A percentile compares a stretch with the other conserved stretches of the same genome.
Conservation (phyloP, 495 filamentous ascomycete species). For the Lepraria neglecta region DNA sequence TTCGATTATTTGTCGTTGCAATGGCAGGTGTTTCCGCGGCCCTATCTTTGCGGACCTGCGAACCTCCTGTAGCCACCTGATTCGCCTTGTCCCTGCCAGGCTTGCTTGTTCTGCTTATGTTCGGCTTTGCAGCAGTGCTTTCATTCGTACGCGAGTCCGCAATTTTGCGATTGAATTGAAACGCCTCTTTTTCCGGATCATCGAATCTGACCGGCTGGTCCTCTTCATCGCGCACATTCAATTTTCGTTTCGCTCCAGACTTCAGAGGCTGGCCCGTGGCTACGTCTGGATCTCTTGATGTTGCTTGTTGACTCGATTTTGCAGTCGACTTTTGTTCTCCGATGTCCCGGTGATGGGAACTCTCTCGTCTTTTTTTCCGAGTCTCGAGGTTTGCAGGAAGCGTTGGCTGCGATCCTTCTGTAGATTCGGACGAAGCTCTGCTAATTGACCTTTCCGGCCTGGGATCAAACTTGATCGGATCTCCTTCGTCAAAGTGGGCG, state of each 20-base stretch:
- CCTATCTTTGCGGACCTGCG: conserved; percentile 16
- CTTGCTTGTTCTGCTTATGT: conserved; percentile 9
- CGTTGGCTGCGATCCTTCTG: conserved; percentile 17
- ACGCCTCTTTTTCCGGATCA: conserved; percentile 39
- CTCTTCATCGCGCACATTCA: conserved; percentile 49
- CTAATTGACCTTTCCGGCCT: conserved; percentile 13
- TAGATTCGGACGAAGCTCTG: conserved; percentile 17
- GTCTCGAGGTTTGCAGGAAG: conserved; percentile 46
- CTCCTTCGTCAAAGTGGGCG: conserved; percentile 57
- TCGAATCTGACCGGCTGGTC: conserved; percentile 32
- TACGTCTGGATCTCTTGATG: neutral
- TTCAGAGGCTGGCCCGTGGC: conserved; percentile 28
- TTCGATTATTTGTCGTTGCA: conserved; percentile 33
- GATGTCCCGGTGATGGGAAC: conserved; percentile 25
- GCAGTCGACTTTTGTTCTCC: conserved; percentile 1
- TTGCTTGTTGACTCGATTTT: neutral
- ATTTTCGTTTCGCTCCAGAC: conserved; percentile 57
- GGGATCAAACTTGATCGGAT: conserved; percentile 51
- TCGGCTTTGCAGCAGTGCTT: neutral
- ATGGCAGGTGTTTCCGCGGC: conserved; percentile 23
- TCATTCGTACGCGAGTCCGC: neutral
- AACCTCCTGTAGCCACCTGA: conserved; percentile 6
- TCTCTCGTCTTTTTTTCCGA: conserved; percentile 46
- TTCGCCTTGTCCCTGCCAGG: neutral
- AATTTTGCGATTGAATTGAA: conserved; percentile 42